Base-by-base conservation (phyloP, 148 eudicot genomes). In the Mesembryanthemum crystallinum region DNA sequence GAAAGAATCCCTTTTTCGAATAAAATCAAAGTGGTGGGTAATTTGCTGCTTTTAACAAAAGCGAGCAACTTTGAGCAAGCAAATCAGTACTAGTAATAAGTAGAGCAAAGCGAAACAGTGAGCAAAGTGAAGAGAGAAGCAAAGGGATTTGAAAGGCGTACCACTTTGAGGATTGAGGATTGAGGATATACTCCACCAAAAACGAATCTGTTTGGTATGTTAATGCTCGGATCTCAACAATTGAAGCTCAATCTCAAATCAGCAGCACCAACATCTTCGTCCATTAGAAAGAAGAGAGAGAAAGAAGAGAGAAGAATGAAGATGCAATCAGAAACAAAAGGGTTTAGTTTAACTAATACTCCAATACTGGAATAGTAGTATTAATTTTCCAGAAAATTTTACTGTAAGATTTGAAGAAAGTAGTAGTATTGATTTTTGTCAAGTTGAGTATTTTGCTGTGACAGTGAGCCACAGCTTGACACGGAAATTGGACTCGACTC, bases 251-350 rank as follows among this genome's bases (percentile, higher is more conserved):
- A 65, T 1, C 32, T 61, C 43, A 79, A 21, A 64, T 15, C 6
- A 35, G 42, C 42, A 72, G 57, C 8, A 69, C 21, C 11, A 73
- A 45, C 73, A 59, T 57, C 47, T 58, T 76, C 43, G 39, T 69
- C 64, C 33, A 67, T 45, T 20, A 54, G 17, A 37, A 28, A 42
- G 27, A 15, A 27, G 54, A 54, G 27, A 76, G 29, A 75, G 47
- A 18, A 12, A 20, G 30, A 35, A 14, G n/a, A 47, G 33, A n/a
- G 28, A 6, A 42, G 6, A n/a, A 39, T 42, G 8, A 57, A 51
- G 37, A 51, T 28, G 73, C 3, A 27, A 51, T 7, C 33, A 69
- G 6, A 51, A 17, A 28, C 18, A 30, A 47, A 25, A 13, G 61
- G 27, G 20, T 57, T 57, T 8, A 45, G n/a, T n/a, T 13, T 45